phyloP scores from a whole-genome alignment of 192 early-diverging fungal genomes.

The Coemansia sp. region DNA sequence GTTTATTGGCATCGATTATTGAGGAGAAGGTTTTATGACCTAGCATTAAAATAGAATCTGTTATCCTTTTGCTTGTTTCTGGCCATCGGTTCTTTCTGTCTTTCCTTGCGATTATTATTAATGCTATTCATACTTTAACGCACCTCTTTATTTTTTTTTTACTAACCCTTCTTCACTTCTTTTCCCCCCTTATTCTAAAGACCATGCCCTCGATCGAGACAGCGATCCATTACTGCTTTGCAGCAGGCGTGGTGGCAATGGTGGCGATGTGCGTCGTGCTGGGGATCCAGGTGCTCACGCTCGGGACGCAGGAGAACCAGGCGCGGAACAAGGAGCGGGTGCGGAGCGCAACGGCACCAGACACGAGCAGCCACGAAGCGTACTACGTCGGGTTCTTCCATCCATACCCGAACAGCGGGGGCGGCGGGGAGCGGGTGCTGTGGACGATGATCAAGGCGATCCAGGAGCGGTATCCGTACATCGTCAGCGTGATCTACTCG shows the following conservation, averaged over 20 bases:
- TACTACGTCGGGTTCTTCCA: slow-evolving; percentile 86
- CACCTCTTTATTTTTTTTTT: slow-evolving; percentile 3
- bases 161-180: slow-evolving; percentile 6
- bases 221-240: slow-evolving; percentile 26
- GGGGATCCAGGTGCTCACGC: slow-evolving; percentile 25
- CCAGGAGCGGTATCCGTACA: slow-evolving; percentile 67
- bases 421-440: slow-evolving; percentile 95
- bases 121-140: no score
- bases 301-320: slow-evolving; percentile 38
- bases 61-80: no score
- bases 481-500: slow-evolving; percentile 78
- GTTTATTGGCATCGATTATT: no score
- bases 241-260: slow-evolving; percentile 21
- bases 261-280: slow-evolving; percentile 12
- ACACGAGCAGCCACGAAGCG: slow-evolving; percentile 37
- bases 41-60: no score
- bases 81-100: no score
- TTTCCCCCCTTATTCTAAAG: not conserved
- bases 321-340: not conserved
- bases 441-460: slow-evolving; percentile 88
- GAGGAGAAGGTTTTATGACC: no score
- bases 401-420: slow-evolving; percentile 89
- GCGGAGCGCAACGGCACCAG: slow-evolving; percentile 16
- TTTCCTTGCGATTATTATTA: no score
- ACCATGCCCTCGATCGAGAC: slow-evolving; percentile 24